Base-by-base conservation (phyloP, 139 green algal genomes). In the Limnomonas spitsbergensis region DNA sequence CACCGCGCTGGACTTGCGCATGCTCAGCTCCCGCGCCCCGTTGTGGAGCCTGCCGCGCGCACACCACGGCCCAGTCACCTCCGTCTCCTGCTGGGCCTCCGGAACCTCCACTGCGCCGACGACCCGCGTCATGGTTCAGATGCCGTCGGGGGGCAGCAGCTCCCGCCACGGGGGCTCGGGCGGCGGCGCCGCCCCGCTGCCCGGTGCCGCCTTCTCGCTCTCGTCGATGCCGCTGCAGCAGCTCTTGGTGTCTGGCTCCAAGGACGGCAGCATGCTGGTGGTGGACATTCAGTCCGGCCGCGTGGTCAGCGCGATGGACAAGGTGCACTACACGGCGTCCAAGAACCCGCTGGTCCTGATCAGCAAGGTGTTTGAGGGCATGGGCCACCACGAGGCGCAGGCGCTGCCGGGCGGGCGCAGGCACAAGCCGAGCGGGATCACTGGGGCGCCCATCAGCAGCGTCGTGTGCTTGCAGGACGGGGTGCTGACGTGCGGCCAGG, bases 1-100 rank as follows among this genome's bases (percentile, higher is more conserved):
- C 6, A 78, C 47, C 4, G 73, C 73, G 3, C 32, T 71, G 29
- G 73, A 78, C 52, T 24, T 78, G 31, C 73, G 73, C 73, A 78
- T 78, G 73, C 27, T 78, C 2, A 35, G 20, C 31, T 69, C 73
- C 2, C 27, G 38, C 4, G 35, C 31, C 9, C 76, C 39, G 20
- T 20, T 75, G 31, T 75, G 39, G 54, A 68, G 2, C 2, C 76
- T 75, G 61, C 36, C 37, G 29, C 36, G 54, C 38, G 37, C 29
- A 9, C 66, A 80, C 24, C 56, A 75, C 4, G 73, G 73, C 29
- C 7, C 4, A 34, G 73, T 78, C 47, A 80, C 34, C 20, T 26
- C 38, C n/a, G 6, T 68, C 34, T 67, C 37, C 3, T 75, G 38
- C 1, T 75, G 54, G 76, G 76, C 61, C 27, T 40, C 38, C 2